Evolutionary conservation across 83 land plant species (phyloP).

Genomic region (Diphasiastrum complanatum): DNA sequence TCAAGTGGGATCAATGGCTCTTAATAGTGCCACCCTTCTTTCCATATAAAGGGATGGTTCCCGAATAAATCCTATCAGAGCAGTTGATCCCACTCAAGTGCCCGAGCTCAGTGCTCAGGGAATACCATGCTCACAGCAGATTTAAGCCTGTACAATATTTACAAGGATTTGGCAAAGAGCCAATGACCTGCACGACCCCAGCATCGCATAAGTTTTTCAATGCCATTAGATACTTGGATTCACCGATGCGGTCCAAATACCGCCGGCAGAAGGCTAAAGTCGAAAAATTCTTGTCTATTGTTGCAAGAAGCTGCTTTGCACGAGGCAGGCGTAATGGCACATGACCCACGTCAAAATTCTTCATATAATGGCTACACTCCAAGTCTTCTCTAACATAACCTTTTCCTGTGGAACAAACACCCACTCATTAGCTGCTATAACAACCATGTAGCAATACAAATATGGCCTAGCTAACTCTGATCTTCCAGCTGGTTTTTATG

Average conservation of each 20-base stretch:
- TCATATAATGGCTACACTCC: constrained; percentile 99
- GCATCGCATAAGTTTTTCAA: constrained; percentile 86
- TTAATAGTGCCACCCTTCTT: not conserved
- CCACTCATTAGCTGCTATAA: not conserved
- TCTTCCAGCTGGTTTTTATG: no score
- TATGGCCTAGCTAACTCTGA: no score
- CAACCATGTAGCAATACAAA: no score
- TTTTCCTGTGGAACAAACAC: constrained; percentile 50
- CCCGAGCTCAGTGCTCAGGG: not conserved
- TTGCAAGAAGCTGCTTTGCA: constrained; percentile 85
- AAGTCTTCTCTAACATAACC: constrained; percentile 96
- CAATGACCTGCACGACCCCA: constrained; percentile 83
- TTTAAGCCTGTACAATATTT: not conserved
- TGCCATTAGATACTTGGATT: constrained; percentile 93
- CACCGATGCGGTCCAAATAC: constrained; percentile 88
- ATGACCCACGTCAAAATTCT: constrained; percentile 91
- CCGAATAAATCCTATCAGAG: no score
- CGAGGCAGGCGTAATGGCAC: constrained; percentile 79
- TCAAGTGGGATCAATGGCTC: not conserved
- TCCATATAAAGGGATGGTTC: no score
- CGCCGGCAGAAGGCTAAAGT: constrained; percentile 94
- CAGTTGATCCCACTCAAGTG: no score
- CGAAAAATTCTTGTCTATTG: constrained; percentile 89
- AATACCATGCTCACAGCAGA: not conserved
- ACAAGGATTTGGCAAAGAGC: not conserved